A percentile compares a stretch with the other conserved stretches of the same genome.
Evolutionary conservation across 306 rosid genomes (phyloP).

Genomic region (Lathyrus tuberosus): DNA sequence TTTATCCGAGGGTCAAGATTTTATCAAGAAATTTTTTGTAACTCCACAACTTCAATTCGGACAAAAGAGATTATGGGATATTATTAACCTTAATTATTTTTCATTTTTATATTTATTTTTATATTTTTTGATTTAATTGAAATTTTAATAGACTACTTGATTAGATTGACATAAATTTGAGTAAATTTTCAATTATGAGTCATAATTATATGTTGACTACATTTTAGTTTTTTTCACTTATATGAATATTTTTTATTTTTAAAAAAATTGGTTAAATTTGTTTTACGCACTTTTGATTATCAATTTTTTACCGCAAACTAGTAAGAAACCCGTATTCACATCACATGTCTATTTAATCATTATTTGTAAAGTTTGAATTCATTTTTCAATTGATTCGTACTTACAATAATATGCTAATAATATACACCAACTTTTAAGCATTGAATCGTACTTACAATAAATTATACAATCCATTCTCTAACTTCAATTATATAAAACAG

Average conservation of each 20-base stretch:
- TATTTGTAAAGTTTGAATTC: too few species aligned
- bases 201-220: slow-evolving; percentile 24
- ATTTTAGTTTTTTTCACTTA: background rate
- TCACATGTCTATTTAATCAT: too few species aligned
- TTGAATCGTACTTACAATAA: too few species aligned
- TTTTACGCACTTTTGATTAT: too few species aligned
- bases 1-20: slow-evolving; percentile 50
- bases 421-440: too few species aligned
- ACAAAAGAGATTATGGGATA: slow-evolving; percentile 57
- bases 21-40: slow-evolving; percentile 36
- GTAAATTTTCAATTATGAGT: slow-evolving; percentile 32
- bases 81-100: slow-evolving; percentile 30
- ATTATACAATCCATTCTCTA: too few species aligned
- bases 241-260: background rate
- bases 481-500: too few species aligned
- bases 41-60: slow-evolving; percentile 64
- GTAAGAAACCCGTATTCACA: too few species aligned
- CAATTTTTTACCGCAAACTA: too few species aligned
- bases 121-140: slow-evolving; percentile 11
- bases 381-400: too few species aligned
- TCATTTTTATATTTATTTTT: background rate
- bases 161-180: slow-evolving; percentile 28
- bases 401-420: too few species aligned
- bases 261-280: background rate
- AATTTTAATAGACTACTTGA: slow-evolving; percentile 35